A percentile compares a stretch with the other conserved stretches of the same genome.
Evolutionary conservation across 306 rosid genomes (phyloP).

Genomic region (Dryas drummondii): DNA sequence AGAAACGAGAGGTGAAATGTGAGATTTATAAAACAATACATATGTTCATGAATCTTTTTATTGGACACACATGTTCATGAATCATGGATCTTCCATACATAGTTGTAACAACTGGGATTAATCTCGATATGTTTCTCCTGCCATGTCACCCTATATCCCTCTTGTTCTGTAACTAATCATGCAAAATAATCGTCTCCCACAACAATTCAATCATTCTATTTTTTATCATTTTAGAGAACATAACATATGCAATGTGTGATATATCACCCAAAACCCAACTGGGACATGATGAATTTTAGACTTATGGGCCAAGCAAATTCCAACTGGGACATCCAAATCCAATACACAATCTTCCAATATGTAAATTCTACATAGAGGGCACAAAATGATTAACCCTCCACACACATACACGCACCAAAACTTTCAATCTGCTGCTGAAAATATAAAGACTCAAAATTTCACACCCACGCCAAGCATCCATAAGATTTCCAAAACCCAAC

Average conservation of each 20-base stretch:
- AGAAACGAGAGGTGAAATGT: not conserved
- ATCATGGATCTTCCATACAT: slow-evolving; percentile 2
- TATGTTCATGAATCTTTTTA: not conserved
- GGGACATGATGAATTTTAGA: not conserved
- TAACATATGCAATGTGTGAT: not conserved
- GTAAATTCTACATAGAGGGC: not conserved
- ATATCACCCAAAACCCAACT: not conserved
- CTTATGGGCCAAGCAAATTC: not conserved
- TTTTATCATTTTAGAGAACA: not conserved
- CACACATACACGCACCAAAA: not conserved
- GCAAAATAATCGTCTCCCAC: not conserved
- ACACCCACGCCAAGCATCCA: not conserved
- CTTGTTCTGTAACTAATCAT: not conserved
- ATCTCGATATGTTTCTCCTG: not conserved
- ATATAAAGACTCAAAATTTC: not conserved
- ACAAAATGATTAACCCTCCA: not conserved
- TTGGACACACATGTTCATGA: no score
- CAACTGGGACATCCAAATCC: not conserved
- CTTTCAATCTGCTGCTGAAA: not conserved
- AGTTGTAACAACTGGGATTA: not conserved
- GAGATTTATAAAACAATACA: not conserved
- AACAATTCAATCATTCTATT: not conserved
- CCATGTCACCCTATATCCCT: not conserved
- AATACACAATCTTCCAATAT: not conserved
- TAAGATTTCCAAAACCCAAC: not conserved